phyloP scores from a whole-genome alignment of 2,329 filamentous ascomycete species.

The Sporothrix globosa region DNA sequence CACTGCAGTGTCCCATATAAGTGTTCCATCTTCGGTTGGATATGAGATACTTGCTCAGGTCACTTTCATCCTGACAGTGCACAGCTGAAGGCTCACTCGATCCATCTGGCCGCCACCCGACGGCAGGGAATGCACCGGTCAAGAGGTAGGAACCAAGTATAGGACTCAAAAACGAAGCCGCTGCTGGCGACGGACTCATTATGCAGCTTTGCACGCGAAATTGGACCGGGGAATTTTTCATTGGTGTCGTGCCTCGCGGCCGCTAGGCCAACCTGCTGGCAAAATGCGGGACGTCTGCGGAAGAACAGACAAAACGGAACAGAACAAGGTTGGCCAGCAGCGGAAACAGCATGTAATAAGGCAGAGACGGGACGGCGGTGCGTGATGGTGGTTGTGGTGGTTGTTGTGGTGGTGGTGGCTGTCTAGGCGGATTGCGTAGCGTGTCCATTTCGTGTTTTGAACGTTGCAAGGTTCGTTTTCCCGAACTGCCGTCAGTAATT shows the following conservation, averaged over 20 bases:
- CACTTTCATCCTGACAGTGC: background rate
- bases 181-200: slow-evolving; percentile 4
- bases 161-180: background rate
- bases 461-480: background rate
- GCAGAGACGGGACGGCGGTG: slow-evolving; percentile 17
- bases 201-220: slow-evolving; percentile 22
- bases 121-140: background rate
- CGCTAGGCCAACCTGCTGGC: slow-evolving; percentile 19
- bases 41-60: background rate
- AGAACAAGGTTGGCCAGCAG: background rate
- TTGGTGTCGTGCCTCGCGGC: slow-evolving; percentile 11
- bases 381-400: background rate
- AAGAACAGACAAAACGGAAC: background rate
- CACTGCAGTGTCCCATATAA: background rate
- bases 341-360: slow-evolving; percentile 13
- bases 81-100: background rate
- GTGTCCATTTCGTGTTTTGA: background rate
- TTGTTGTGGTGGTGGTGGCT: background rate
- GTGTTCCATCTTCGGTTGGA: background rate
- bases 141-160: background rate
- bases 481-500: background rate
- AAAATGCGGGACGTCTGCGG: slow-evolving; percentile 8
- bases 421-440: background rate
- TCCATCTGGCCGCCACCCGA: slow-evolving; percentile 8
- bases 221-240: slow-evolving; percentile 19